phyloP scores from a whole-genome alignment of 257 asterid genomes.

The Nicotiana otophora region DNA sequence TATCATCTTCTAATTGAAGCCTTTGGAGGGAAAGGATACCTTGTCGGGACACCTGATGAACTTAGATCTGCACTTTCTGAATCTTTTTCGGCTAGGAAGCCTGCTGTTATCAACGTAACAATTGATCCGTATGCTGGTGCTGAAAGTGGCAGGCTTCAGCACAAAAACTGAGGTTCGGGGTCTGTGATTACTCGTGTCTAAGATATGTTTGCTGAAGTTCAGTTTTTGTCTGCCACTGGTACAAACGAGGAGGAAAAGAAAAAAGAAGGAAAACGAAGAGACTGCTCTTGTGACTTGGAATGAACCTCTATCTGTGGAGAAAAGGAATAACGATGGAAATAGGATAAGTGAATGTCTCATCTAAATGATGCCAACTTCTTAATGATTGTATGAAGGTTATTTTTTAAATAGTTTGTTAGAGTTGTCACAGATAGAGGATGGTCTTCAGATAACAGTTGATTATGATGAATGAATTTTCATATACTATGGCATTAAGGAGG shows the following conservation, averaged over 20 bases:
- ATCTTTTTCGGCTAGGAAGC: constrained; percentile 65
- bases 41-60: constrained; percentile 71
- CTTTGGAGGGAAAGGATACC: constrained; percentile 88
- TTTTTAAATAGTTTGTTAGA: background rate
- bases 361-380: background rate
- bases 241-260: background rate
- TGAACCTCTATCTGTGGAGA: background rate
- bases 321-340: background rate
- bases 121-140: constrained; percentile 91
- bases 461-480: background rate
- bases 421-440: background rate
- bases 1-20: constrained; percentile 75
- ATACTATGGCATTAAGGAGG: background rate
- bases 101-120: constrained; percentile 71
- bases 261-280: background rate
- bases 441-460: background rate
- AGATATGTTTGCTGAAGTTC: constrained; percentile 1
- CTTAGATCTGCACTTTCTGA: constrained; percentile 66
- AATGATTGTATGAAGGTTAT: background rate
- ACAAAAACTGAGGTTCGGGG: constrained; percentile 61
- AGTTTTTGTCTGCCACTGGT: background rate
- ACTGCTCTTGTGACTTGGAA: background rate
- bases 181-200: background rate
- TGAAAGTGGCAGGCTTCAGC: constrained; percentile 87
- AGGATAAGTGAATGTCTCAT: background rate